phyloP scores from a whole-genome alignment of 352 stramenopile species.

The Phytophthora rubi region DNA sequence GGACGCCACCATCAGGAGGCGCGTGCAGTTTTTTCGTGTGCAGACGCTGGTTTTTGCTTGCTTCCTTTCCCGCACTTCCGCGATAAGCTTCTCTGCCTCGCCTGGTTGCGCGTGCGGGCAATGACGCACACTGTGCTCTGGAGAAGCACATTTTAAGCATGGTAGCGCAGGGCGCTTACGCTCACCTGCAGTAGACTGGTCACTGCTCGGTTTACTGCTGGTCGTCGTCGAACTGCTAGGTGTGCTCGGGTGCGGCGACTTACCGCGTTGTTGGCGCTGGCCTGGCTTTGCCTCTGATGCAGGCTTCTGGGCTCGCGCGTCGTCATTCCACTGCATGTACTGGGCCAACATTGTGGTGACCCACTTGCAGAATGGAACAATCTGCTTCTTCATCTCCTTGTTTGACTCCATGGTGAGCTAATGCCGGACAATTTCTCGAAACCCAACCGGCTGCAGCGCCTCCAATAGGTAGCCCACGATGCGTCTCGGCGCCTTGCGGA shows the following conservation, averaged over 20 bases:
- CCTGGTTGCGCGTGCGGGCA: neutral
- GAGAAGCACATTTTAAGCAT: neutral
- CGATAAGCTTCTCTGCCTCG: neutral
- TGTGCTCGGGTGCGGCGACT: neutral
- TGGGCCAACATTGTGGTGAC: constrained; percentile 5
- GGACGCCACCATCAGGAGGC: neutral
- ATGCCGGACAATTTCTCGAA: constrained; percentile 5
- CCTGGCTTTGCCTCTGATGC: neutral
- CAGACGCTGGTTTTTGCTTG: neutral
- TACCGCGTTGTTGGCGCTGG: neutral
- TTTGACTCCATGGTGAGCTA: constrained; percentile 9
- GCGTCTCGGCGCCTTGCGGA: neutral
- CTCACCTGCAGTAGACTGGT: neutral
- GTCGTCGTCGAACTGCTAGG: neutral
- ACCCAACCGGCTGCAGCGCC: constrained; percentile 1
- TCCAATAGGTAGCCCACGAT: constrained; percentile 9
- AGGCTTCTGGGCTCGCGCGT: neutral
- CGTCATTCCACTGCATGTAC: constrained; percentile 4
- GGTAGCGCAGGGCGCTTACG: neutral
- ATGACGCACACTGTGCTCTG: neutral
- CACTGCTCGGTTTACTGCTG: neutral
- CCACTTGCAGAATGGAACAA: constrained; percentile 12
- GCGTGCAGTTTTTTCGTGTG: neutral
- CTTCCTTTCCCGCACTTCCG: neutral
- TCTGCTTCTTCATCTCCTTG: constrained; percentile 7